A percentile compares a stretch with the other conserved stretches of the same genome.
Evolutionary conservation across 306 rosid species (phyloP).

Genomic region (Cercis canadensis): DNA sequence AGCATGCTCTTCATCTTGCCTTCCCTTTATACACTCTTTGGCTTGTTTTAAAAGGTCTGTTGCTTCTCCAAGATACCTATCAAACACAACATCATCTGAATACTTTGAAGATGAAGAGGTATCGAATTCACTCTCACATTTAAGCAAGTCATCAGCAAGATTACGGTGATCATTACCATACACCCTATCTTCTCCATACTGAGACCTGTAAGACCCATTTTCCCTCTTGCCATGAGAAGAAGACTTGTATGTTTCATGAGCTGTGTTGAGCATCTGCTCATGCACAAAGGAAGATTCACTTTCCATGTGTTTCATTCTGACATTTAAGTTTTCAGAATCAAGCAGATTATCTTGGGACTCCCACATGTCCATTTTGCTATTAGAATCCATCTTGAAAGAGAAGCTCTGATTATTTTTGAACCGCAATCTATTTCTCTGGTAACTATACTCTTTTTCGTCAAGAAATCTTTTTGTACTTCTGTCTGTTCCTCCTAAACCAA

Average conservation of each 20-base stretch:
- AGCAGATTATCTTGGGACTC: slow-evolving; percentile 56
- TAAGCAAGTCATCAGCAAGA: slow-evolving; percentile 44
- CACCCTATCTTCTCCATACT: slow-evolving; percentile 37
- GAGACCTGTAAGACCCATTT: slow-evolving; percentile 41
- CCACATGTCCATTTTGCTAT: slow-evolving; percentile 51
- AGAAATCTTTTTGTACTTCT: slow-evolving; percentile 33
- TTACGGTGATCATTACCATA: slow-evolving; percentile 31
- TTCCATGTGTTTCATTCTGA: slow-evolving; percentile 57
- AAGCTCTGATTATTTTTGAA: slow-evolving; percentile 49
- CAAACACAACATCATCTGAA: slow-evolving; percentile 77
- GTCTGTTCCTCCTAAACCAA: slow-evolving; percentile 40
- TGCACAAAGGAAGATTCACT: slow-evolving; percentile 61
- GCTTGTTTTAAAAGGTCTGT: slow-evolving; percentile 74
- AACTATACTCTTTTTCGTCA: slow-evolving; percentile 46
- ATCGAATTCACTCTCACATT: slow-evolving; percentile 49
- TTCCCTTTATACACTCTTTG: slow-evolving; percentile 63
- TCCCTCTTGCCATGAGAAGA: slow-evolving; percentile 50
- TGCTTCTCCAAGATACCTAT: slow-evolving; percentile 77
- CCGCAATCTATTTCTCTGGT: slow-evolving; percentile 53
- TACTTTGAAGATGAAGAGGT: slow-evolving; percentile 56
- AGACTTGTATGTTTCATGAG: slow-evolving; percentile 48
- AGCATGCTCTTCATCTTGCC: slow-evolving; percentile 62
- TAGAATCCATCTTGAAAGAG: slow-evolving; percentile 57
- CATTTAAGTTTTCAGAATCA: slow-evolving; percentile 58
- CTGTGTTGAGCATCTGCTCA: slow-evolving; percentile 54